phyloP scores from a whole-genome alignment of 495 filamentous ascomycete species.

The Aspergillus ostianus region DNA sequence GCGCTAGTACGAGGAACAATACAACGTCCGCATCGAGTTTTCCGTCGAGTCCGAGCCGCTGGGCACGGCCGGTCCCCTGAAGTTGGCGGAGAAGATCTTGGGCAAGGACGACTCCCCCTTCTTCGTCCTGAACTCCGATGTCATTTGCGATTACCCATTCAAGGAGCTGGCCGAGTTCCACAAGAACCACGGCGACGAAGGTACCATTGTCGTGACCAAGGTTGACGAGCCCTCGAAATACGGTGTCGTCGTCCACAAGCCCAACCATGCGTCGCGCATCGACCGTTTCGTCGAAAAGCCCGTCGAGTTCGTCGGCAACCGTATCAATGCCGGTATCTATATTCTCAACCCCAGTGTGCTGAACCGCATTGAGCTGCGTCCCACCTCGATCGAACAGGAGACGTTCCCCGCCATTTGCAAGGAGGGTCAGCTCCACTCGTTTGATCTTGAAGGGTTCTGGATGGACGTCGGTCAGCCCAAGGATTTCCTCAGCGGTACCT shows the following conservation, averaged over 20 bases:
- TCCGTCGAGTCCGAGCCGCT: conserved; percentile 94
- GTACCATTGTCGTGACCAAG: conserved; percentile 98
- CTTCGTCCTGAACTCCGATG: conserved; percentile 98
- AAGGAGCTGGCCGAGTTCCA: conserved; percentile 84
- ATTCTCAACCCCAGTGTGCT: conserved; percentile 94
- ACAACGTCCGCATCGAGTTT: conserved; percentile 92
- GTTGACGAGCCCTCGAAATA: conserved; percentile 99
- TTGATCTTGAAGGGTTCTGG: conserved; percentile 98
- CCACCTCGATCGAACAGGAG: conserved; percentile 99
- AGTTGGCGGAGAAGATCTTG: conserved; percentile 91
- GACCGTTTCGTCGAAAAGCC: conserved; percentile 99
- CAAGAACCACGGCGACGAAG: conserved; percentile 88
- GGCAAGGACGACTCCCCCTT: conserved; percentile 92
- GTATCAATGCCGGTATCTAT: conserved; percentile 99
- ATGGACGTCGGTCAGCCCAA: conserved; percentile 99
- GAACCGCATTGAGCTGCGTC: conserved; percentile 88
- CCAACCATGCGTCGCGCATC: conserved; percentile 85
- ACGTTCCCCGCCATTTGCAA: conserved; percentile 94
- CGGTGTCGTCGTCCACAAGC: conserved; percentile 98
- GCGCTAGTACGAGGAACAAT: conserved; percentile 80
- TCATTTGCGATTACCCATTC: conserved; percentile 99
- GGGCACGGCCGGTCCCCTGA: conserved; percentile 93
- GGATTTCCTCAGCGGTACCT: conserved; percentile 96
- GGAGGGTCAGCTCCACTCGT: conserved; percentile 93
- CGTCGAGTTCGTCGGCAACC: conserved; percentile 98